Conservation (phyloP, 176 grass and related monocot genomes). For the Musa troglodytarum region DNA sequence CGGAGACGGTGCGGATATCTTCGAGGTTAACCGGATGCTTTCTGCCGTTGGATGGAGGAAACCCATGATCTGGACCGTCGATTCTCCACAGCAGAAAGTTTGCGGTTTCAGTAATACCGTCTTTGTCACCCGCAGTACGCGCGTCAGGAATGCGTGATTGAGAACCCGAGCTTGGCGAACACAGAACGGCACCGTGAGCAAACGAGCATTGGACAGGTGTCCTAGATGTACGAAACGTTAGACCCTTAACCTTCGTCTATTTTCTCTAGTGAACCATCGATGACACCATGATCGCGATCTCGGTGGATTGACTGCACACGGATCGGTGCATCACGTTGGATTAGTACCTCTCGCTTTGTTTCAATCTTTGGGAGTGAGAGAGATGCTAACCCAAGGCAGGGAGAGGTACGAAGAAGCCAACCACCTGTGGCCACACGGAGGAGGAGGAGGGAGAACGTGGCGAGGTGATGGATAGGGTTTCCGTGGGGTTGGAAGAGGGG, state of each 20-base stretch:
- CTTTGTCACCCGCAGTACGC: background rate
- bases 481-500: too few relatives aligned
- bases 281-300: too few relatives aligned
- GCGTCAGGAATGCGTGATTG: too few relatives aligned
- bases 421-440: too few relatives aligned
- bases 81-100: background rate
- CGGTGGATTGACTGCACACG: too few relatives aligned
- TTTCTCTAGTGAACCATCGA: too few relatives aligned
- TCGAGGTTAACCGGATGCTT: too few relatives aligned
- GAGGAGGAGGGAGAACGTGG: background rate
- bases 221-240: too few relatives aligned
- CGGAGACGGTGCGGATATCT: too few relatives aligned
- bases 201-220: background rate
- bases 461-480: background rate
- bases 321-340: too few relatives aligned
- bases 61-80: background rate
- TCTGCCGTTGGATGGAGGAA: background rate
- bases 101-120: background rate
- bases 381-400: background rate
- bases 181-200: background rate
- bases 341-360: too few relatives aligned
- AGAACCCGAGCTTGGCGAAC: background rate
- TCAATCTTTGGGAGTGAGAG: background rate
- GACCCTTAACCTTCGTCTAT: too few relatives aligned
- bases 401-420: background rate